A percentile compares a stretch with the other conserved stretches of the same genome.
Conservation (phyloP, 1,284 basidiomycete species). For the Tremellales sp. region DNA sequence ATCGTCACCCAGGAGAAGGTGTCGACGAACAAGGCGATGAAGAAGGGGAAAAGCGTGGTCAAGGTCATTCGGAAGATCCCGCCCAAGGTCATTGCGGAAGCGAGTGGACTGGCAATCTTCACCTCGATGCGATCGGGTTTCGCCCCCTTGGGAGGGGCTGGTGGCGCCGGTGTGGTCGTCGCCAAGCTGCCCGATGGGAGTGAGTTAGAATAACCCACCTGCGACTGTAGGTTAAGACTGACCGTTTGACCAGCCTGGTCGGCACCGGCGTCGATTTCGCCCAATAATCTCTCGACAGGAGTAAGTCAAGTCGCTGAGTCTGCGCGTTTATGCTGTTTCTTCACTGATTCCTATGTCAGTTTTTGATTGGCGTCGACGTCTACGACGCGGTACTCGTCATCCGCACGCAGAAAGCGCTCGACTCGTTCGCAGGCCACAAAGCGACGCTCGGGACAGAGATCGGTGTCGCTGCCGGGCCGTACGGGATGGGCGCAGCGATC, state of each 20-base stretch:
- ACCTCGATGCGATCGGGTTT: slow-evolving; percentile 53
- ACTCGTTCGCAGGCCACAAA: slow-evolving; percentile 54
- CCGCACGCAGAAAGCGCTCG: slow-evolving; percentile 51
- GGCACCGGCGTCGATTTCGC: slow-evolving; percentile 52
- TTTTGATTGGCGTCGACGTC: slow-evolving; percentile 50
- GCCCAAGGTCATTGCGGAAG: slow-evolving; percentile 50
- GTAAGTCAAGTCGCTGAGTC: slow-evolving; percentile 13
- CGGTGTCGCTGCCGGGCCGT: slow-evolving; percentile 53
- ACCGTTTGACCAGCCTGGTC: slow-evolving; percentile 49
- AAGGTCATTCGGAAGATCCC: slow-evolving; percentile 55
- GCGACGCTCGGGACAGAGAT: slow-evolving; percentile 54
- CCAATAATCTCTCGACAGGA: slow-evolving; percentile 52
- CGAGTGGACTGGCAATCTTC: slow-evolving; percentile 52
- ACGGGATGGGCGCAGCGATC: slow-evolving; percentile 51
- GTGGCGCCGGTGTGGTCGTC: slow-evolving; percentile 52
- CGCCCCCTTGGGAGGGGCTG: slow-evolving; percentile 55
- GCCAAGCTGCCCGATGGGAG: slow-evolving; percentile 49
- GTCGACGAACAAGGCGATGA: slow-evolving; percentile 21
- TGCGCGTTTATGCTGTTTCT: neutral
- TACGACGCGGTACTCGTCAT: slow-evolving; percentile 52
- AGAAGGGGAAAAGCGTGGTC: slow-evolving; percentile 38
- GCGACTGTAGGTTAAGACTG: neutral
- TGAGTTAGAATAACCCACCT: slow-evolving; percentile 26
- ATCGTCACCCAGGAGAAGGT: slow-evolving; percentile 33
- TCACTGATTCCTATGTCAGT: slow-evolving; percentile 21